A percentile compares a stretch with the other conserved stretches of the same genome.
Conservation (phyloP, 306 rosid genomes). For the Mimosa pudica region DNA sequence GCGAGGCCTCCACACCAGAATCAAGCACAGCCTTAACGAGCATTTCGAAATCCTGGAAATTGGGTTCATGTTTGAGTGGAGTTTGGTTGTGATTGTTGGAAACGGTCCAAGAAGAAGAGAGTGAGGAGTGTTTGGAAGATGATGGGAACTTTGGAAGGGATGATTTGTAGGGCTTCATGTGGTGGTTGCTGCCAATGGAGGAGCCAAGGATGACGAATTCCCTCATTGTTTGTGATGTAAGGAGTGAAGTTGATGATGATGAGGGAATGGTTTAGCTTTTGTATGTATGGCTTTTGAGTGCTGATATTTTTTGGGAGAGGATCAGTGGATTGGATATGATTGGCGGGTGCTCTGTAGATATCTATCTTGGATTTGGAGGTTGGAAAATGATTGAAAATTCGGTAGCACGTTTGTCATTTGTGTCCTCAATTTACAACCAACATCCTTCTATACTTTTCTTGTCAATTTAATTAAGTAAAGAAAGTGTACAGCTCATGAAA, state of each 20-base stretch:
- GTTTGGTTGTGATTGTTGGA: conserved; percentile 34
- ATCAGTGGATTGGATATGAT: conserved; percentile 46
- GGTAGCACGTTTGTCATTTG: too few relatives aligned
- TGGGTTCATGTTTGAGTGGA: conserved; percentile 48
- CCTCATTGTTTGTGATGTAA: conserved; percentile 52
- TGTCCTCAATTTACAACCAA: too few relatives aligned
- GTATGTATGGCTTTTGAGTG: conserved; percentile 22
- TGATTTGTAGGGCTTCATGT: conserved; percentile 46
- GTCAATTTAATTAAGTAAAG: too few relatives aligned
- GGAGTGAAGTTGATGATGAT: not conserved
- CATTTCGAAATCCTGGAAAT: conserved; percentile 51
- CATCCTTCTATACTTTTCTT: too few relatives aligned
- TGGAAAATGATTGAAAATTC: not conserved
- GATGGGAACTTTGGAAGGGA: conserved; percentile 45
- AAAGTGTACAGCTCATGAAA: too few relatives aligned
- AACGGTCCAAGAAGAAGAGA: conserved; percentile 44
- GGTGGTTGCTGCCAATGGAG: conserved; percentile 43
- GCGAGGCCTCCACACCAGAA: conserved; percentile 51
- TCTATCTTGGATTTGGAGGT: not conserved
- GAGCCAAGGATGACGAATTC: conserved; percentile 63
- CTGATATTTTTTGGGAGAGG: not conserved
- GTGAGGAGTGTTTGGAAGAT: conserved; percentile 33
- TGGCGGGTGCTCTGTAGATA: conserved; percentile 23
- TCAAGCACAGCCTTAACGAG: conserved; percentile 44
- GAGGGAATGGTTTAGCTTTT: not conserved